phyloP scores from a whole-genome alignment of 2,329 filamentous ascomycete species.

The Sporothrix variecibatus region DNA sequence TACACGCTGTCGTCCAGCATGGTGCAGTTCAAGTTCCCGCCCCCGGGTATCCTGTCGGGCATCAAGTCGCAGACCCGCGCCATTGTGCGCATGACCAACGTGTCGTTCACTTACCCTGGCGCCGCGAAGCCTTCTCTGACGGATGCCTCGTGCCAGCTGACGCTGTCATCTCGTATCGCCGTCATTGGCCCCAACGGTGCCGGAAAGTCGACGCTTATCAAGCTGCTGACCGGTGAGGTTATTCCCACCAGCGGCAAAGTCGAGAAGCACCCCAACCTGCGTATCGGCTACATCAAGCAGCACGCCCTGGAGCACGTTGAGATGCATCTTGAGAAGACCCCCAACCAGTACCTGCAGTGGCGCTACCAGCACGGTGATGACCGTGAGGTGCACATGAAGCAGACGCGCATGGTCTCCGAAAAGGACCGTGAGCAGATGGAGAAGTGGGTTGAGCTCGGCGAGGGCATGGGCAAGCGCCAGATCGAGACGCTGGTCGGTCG shows the following conservation, averaged over 20 bases:
- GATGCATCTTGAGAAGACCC: constrained; percentile 99
- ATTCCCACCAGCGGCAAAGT: constrained; percentile 83
- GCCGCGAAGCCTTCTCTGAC: constrained; percentile 81
- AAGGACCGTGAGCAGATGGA: constrained; percentile 90
- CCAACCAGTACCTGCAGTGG: constrained; percentile 98
- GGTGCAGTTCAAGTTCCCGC: constrained; percentile 97
- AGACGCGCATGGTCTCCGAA: constrained; percentile 85
- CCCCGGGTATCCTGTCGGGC: constrained; percentile 88
- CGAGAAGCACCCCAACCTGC: constrained; percentile 97
- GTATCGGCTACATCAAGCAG: constrained; percentile 99
- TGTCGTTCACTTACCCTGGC: constrained; percentile 91
- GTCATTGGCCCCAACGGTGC: constrained; percentile 98
- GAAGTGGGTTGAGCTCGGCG: constrained; percentile 79
- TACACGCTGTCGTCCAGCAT: constrained; percentile 89
- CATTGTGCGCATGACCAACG: constrained; percentile 92
- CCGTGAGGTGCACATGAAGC: constrained; percentile 95
- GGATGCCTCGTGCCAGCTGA: constrained; percentile 85
- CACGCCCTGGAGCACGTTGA: constrained; percentile 98
- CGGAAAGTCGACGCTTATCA: constrained; percentile 97
- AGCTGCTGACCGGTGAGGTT: constrained; percentile 89
- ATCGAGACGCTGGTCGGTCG: constrained; percentile 91
- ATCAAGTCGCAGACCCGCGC: constrained; percentile 93
- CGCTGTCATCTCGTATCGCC: constrained; percentile 87
- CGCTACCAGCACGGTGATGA: constrained; percentile 97
- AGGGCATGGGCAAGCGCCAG: constrained; percentile 75